These are phyloP conservation scores for Chrysoporthe puriensis DNA, from an alignment of 2,329 filamentous ascomycete genomes.

Conservation along the genomic window DNA sequence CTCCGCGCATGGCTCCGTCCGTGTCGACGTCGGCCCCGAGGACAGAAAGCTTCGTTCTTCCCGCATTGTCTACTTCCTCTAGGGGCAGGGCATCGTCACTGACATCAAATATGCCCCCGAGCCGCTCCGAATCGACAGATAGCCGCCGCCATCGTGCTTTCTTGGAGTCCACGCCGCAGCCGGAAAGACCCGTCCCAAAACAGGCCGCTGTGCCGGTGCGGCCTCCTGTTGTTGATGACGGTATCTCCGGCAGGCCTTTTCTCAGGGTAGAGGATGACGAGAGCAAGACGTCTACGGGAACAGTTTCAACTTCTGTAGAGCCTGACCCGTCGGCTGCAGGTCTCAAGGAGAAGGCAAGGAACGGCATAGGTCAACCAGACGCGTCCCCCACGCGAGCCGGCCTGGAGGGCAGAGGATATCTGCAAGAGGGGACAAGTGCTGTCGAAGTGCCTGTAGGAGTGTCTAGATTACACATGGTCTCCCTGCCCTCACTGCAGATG, in stretches of 20 bases:
- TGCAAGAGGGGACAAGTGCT: slow-evolving; percentile 29
- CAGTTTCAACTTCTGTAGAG: not conserved
- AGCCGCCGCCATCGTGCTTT: slow-evolving; percentile 9
- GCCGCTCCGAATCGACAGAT: slow-evolving; percentile 14
- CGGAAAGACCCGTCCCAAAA: slow-evolving; percentile 30
- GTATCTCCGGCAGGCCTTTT: slow-evolving; percentile 60
- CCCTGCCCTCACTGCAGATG: slow-evolving; percentile 82
- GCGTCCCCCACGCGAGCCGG: not conserved
- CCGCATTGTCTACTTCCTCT: slow-evolving; percentile 24
- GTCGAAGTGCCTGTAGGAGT: slow-evolving; percentile 80
- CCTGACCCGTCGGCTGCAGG: not conserved
- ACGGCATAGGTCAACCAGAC: not conserved
- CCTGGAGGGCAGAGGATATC: not conserved
- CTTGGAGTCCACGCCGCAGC: slow-evolving; percentile 28
- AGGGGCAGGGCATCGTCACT: slow-evolving; percentile 27
- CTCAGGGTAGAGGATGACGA: slow-evolving; percentile 45
- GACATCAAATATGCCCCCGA: slow-evolving; percentile 17
- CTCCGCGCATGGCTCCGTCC: slow-evolving; percentile 8
- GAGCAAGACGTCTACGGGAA: slow-evolving; percentile 7
- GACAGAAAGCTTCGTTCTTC: slow-evolving; percentile 22
- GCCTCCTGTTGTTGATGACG: slow-evolving; percentile 46
- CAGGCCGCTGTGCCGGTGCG: slow-evolving; percentile 25
- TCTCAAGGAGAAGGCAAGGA: not conserved
- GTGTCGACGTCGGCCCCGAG: slow-evolving; percentile 18
- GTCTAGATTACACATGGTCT: slow-evolving; percentile 87